Evolutionary conservation across 768 basidiomycete genomes (phyloP).

Genomic region (Tulasnella sp.): DNA sequence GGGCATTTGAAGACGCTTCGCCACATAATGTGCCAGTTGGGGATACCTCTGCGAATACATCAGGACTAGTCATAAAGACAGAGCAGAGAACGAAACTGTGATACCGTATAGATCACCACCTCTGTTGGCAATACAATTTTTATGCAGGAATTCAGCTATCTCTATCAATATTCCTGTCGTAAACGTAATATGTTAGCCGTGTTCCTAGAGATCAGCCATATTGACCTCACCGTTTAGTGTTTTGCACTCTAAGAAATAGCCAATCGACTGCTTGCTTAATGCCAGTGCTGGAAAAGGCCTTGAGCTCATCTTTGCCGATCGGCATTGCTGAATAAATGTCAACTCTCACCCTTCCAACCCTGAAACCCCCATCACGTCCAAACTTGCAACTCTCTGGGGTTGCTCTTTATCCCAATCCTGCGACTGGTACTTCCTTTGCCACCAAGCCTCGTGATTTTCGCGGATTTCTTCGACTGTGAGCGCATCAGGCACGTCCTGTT

Average conservation of each 20-base stretch:
- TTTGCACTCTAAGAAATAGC: slow-evolving; percentile 88
- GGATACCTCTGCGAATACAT: slow-evolving; percentile 3
- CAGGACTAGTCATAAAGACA: slow-evolving; percentile 5
- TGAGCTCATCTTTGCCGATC: neutral
- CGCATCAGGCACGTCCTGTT: slow-evolving; percentile 73
- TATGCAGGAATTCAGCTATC: neutral
- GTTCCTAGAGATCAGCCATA: neutral
- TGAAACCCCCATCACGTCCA: slow-evolving; percentile 83
- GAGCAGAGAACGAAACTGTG: slow-evolving; percentile 8
- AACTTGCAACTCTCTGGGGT: slow-evolving; percentile 47
- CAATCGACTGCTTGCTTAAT: slow-evolving; percentile 85
- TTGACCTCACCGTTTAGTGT: slow-evolving; percentile 44
- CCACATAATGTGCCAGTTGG: slow-evolving; percentile 51
- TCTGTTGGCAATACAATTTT: too few species aligned
- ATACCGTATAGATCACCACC: too few species aligned
- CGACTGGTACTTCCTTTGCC: slow-evolving; percentile 43
- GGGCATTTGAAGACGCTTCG: slow-evolving; percentile 46
- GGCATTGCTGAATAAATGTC: neutral
- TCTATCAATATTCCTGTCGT: neutral
- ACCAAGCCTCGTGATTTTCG: slow-evolving; percentile 79
- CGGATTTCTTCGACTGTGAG: slow-evolving; percentile 84
- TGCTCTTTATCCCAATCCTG: slow-evolving; percentile 38
- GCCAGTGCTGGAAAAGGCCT: slow-evolving; percentile 55
- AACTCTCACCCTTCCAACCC: slow-evolving; percentile 78
- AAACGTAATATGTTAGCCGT: neutral